Evolutionary conservation across 2,329 filamentous ascomycete genomes (phyloP).

Genomic region (Sclerotiophoma versabilis): DNA sequence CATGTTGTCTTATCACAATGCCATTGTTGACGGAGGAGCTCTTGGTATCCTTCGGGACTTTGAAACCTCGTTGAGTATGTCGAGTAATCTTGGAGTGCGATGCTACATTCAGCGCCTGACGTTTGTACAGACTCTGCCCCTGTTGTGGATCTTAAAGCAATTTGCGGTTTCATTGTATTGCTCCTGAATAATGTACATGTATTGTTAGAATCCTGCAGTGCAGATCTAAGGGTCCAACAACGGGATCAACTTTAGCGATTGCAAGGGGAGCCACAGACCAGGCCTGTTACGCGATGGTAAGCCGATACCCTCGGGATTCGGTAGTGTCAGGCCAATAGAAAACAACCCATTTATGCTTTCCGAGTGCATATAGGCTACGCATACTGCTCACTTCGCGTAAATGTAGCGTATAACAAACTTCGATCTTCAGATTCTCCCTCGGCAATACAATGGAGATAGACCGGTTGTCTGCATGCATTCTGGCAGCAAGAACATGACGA

Average conservation of each 20-base stretch:
- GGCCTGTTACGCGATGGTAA: neutral
- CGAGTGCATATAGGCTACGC: slow-evolving; percentile 5
- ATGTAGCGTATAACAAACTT: neutral
- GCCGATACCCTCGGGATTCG: slow-evolving; percentile 10
- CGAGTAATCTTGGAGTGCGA: neutral
- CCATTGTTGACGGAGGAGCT: neutral
- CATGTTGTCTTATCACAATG: neutral
- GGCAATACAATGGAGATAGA: neutral
- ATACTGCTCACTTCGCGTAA: neutral
- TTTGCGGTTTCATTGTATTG: too few relatives aligned
- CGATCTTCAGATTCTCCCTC: neutral
- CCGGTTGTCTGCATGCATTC: neutral
- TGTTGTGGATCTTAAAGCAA: neutral
- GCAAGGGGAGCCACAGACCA: neutral
- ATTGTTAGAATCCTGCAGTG: neutral
- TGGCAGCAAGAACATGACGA: neutral
- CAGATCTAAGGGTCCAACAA: neutral
- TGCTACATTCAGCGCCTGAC: neutral
- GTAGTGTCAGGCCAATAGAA: slow-evolving; percentile 2
- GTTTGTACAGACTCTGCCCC: neutral
- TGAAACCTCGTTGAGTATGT: too few relatives aligned
- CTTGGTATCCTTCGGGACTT: neutral
- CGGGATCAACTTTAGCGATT: neutral
- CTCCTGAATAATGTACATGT: neutral
- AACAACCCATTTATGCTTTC: neutral